These are phyloP conservation scores for Lobulomyces angularis DNA, from an alignment of 192 early-diverging fungal species.

Conservation along the genomic window DNA sequence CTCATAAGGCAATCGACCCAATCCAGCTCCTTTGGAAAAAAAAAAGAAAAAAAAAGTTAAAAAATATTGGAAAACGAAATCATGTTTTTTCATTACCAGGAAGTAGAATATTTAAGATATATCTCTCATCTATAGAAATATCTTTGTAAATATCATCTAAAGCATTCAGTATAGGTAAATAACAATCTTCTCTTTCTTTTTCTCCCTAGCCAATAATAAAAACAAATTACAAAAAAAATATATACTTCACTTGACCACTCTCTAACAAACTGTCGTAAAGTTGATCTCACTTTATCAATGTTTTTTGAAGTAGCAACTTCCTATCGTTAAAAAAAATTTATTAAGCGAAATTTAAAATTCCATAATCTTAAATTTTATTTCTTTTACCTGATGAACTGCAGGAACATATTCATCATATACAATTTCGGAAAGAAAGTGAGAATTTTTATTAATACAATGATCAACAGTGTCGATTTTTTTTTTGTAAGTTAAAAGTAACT, in stretches of 20 bases:
- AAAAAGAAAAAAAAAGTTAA: slow-evolving; percentile 9
- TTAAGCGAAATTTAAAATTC: no score
- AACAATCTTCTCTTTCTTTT: slow-evolving; percentile 64
- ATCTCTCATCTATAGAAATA: slow-evolving; percentile 38
- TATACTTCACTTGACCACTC: slow-evolving; percentile 82
- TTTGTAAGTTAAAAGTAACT: no score
- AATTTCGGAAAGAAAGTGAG: no score
- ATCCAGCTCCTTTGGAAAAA: slow-evolving; percentile 61
- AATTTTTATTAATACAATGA: no score
- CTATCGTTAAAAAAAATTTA: no score
- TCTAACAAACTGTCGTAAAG: slow-evolving; percentile 84
- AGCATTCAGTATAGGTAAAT: slow-evolving; percentile 64
- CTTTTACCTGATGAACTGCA: no score
- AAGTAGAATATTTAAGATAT: background rate
- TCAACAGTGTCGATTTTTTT: no score
- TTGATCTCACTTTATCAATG: slow-evolving; percentile 67
- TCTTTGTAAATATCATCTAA: slow-evolving; percentile 47
- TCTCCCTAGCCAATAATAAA: slow-evolving; percentile 28
- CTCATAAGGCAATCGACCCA: slow-evolving; percentile 88
- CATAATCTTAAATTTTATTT: no score
- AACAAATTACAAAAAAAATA: background rate
- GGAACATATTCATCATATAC: no score
- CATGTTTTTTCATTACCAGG: slow-evolving; percentile 1
- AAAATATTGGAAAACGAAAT: background rate
- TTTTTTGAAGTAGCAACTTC: no score